These are phyloP conservation scores for Blastobotrys parvus DNA, from an alignment of 805 yeast genomes.

Conservation along the genomic window DNA sequence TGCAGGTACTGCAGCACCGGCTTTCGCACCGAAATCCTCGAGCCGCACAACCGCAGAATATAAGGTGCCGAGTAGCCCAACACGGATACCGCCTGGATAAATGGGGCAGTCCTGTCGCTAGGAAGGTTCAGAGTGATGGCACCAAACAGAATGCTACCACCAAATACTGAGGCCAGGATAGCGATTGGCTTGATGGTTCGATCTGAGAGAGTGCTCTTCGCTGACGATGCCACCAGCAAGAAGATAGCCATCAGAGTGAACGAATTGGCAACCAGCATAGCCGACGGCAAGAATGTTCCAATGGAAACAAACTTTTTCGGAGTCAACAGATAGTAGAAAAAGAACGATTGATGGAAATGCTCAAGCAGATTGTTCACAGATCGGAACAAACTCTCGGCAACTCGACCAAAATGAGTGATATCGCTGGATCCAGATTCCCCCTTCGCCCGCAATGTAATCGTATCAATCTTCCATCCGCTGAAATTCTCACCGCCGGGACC, in stretches of 20 bases:
- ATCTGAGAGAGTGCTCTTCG: conserved; percentile 1
- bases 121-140: conserved; percentile 7
- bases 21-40: neutral
- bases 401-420: conserved; percentile 85
- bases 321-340: conserved; percentile 76
- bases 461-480: conserved; percentile 93
- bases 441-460: conserved; percentile 68
- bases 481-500: conserved; percentile 81
- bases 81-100: conserved; percentile 1
- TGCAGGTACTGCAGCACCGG: conserved; percentile 23
- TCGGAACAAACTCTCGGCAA: conserved; percentile 79
- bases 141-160: conserved; percentile 7
- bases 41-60: neutral
- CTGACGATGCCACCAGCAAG: conserved; percentile 14
- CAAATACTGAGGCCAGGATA: conserved; percentile 9
- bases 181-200: conserved; percentile 6
- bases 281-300: conserved; percentile 87
- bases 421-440: conserved; percentile 56
- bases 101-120: neutral
- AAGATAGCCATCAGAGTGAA: conserved; percentile 61
- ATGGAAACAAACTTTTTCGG: conserved; percentile 82
- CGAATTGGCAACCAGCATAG: conserved; percentile 58
- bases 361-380: conserved; percentile 87
- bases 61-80: neutral
- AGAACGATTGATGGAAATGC: conserved; percentile 94